Evolutionary conservation across 352 stramenopile genomes (phyloP).

Genomic region (Pythium oligandrum): DNA sequence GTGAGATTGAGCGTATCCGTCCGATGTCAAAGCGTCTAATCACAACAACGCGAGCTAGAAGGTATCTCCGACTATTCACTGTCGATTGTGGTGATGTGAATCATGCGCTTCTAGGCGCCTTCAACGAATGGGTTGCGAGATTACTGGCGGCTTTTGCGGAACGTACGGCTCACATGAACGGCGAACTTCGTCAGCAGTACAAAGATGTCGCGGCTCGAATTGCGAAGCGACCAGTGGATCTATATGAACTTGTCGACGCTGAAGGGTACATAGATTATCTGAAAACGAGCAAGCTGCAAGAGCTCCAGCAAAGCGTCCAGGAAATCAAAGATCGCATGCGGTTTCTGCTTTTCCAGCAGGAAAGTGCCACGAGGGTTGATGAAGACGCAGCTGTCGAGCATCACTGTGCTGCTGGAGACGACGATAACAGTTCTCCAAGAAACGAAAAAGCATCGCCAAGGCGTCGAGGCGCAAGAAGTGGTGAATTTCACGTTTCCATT

Average conservation of each 20-base stretch:
- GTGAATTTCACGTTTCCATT: constrained; percentile 12
- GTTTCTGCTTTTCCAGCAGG: constrained; percentile 63
- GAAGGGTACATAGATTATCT: constrained; percentile 52
- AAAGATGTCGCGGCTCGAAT: constrained; percentile 65
- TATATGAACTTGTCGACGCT: constrained; percentile 68
- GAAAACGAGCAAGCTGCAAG: constrained; percentile 32
- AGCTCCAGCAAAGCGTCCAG: constrained; percentile 41
- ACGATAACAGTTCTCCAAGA: no score
- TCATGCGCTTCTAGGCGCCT: constrained; percentile 24
- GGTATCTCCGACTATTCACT: constrained; percentile 40
- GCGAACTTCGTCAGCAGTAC: constrained; percentile 59
- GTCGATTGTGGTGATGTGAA: constrained; percentile 56
- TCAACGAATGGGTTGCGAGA: constrained; percentile 32
- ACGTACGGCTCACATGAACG: constrained; percentile 37
- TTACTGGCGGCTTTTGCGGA: constrained; percentile 52
- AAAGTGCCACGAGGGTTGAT: constrained; percentile 27
- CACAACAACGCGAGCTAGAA: constrained; percentile 15
- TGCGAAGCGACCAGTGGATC: constrained; percentile 54
- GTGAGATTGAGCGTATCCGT: constrained; percentile 25
- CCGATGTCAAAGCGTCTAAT: constrained; percentile 18
- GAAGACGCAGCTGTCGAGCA: no score
- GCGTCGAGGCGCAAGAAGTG: neutral
- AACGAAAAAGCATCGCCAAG: no score
- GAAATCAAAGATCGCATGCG: constrained; percentile 53
- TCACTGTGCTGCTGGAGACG: no score